phyloP scores from a whole-genome alignment of 1,139 yeast genomes.

The Suhomyces yuchorum region DNA sequence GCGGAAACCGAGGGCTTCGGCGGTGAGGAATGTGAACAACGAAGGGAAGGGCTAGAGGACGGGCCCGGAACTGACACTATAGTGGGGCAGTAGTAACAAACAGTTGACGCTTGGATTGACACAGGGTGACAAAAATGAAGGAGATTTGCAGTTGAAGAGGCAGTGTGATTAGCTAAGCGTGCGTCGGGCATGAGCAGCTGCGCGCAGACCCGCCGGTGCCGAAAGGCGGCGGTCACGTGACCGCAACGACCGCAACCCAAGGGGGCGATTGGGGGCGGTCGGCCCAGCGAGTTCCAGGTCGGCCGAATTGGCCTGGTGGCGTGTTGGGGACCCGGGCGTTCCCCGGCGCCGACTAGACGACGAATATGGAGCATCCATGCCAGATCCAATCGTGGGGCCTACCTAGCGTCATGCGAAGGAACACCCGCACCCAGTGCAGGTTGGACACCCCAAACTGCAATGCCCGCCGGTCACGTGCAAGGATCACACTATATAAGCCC shows the following conservation, averaged over 20 bases:
- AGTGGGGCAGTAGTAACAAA: background rate
- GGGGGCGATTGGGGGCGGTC: background rate
- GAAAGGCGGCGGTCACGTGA: background rate
- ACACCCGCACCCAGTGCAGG: too few relatives aligned
- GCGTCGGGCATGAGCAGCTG: background rate
- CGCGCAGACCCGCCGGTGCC: background rate
- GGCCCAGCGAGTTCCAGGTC: background rate
- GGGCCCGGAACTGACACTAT: background rate
- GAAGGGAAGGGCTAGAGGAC: background rate
- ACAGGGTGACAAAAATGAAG: constrained; percentile 2
- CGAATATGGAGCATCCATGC: too few relatives aligned
- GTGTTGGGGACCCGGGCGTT: too few relatives aligned
- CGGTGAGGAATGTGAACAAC: background rate
- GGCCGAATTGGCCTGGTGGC: too few relatives aligned
- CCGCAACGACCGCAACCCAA: background rate
- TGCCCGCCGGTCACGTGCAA: too few relatives aligned
- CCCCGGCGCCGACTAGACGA: too few relatives aligned
- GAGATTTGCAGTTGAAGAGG: constrained; percentile 3
- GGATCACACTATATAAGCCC: constrained; percentile 3
- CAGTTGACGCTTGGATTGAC: background rate
- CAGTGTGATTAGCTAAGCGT: constrained; percentile 2
- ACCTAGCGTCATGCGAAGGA: too few relatives aligned
- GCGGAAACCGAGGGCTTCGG: background rate
- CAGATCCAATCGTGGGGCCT: too few relatives aligned
- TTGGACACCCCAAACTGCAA: too few relatives aligned